phyloP scores from a whole-genome alignment of 179 eudicot genomes.

The Silene vulgaris region DNA sequence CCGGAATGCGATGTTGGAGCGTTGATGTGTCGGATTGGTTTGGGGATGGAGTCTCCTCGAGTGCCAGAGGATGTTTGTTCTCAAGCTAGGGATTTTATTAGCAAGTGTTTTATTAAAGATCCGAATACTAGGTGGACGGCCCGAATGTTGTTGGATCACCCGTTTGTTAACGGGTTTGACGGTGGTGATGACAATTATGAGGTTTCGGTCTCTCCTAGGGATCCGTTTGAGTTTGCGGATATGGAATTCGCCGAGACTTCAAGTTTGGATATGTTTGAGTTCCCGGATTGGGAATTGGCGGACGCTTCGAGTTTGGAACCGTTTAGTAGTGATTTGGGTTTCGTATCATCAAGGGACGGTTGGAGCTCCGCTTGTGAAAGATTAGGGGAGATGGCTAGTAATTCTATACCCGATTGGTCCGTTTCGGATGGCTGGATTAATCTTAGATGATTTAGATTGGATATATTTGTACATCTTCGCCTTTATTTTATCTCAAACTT shows the following conservation, averaged over 20 bases:
- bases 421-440: conserved; percentile 48
- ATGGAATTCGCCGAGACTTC: background rate
- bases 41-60: conserved; percentile 29
- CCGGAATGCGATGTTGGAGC: conserved; percentile 27
- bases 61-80: conserved; percentile 28
- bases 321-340: background rate
- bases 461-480: background rate
- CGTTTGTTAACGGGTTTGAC: conserved; percentile 33
- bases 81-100: conserved; percentile 38
- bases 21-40: conserved; percentile 32
- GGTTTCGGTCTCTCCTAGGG: conserved; percentile 31
- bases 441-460: conserved; percentile 31
- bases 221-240: conserved; percentile 56
- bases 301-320: background rate
- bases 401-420: conserved; percentile 45
- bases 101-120: conserved; percentile 37
- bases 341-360: background rate
- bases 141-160: conserved; percentile 43
- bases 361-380: conserved; percentile 24
- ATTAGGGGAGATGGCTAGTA: conserved; percentile 27
- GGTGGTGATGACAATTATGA: background rate
- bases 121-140: conserved; percentile 43
- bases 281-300: conserved; percentile 24
- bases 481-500: background rate
- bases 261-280: conserved; percentile 44